Percentiles rank a stretch among this genome's conserved stretches.
phyloP scores from a whole-genome alignment of 148 eudicot genomes.

The Arctostaphylos glauca region DNA sequence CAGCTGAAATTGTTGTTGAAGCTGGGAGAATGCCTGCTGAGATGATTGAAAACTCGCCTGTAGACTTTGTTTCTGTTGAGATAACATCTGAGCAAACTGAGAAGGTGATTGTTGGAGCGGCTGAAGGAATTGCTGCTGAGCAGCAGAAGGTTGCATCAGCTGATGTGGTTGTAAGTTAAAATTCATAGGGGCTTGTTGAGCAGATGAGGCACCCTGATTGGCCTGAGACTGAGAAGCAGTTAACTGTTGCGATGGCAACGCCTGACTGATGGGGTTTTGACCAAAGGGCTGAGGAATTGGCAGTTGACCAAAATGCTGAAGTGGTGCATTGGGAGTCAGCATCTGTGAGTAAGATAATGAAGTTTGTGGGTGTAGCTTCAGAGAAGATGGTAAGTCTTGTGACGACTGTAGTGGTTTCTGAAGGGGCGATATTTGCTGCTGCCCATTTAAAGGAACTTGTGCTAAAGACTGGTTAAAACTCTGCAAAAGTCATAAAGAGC shows the following conservation, averaged over 20 bases:
- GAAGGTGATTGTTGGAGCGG: slow-evolving; percentile 69
- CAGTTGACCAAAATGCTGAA: slow-evolving; percentile 43
- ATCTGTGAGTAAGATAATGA: slow-evolving; percentile 42
- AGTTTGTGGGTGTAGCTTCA: slow-evolving; percentile 41
- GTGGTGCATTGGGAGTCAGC: slow-evolving; percentile 34
- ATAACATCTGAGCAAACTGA: slow-evolving; percentile 84
- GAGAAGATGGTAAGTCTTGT: slow-evolving; percentile 46
- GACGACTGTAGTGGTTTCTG: slow-evolving; percentile 62
- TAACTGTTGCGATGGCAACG: slow-evolving; percentile 41
- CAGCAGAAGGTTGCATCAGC: slow-evolving; percentile 28
- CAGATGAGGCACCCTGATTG: slow-evolving; percentile 47
- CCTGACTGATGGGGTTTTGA: slow-evolving; percentile 49
- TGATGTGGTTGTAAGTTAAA: slow-evolving; percentile 36
- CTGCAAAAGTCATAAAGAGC: slow-evolving; percentile 21
- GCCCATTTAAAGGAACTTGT: slow-evolving; percentile 39
- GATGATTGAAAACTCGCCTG: slow-evolving; percentile 93
- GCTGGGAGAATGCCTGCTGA: slow-evolving; percentile 77
- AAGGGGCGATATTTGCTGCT: slow-evolving; percentile 50
- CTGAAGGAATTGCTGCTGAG: slow-evolving; percentile 40
- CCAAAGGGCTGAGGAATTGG: slow-evolving; percentile 37
- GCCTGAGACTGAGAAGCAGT: slow-evolving; percentile 44
- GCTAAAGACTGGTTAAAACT: slow-evolving; percentile 41
- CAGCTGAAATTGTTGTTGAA: slow-evolving; percentile 83
- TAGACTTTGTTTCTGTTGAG: slow-evolving; percentile 84
- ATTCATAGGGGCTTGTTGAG: slow-evolving; percentile 33